Percentiles rank a stretch among this genome's conserved stretches.
phyloP scores from a whole-genome alignment of 1,284 basidiomycete species.

The Cutaneotrichosporon sp. region DNA sequence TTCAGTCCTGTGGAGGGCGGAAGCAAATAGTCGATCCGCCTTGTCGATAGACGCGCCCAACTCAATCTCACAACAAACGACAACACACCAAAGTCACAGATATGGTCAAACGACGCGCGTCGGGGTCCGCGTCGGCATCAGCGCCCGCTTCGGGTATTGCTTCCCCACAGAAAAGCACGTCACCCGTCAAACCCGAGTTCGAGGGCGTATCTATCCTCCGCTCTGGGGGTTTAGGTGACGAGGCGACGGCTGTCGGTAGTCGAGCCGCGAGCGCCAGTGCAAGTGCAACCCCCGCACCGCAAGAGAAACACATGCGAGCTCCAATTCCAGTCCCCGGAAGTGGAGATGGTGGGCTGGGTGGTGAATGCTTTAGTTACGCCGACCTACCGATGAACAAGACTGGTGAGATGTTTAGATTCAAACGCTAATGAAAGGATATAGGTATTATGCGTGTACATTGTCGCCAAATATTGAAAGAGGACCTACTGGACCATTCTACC shows the following conservation, averaged over 20 bases:
- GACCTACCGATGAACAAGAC: conserved; percentile 51
- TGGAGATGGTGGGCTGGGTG: conserved; percentile 44
- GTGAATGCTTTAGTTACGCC: conserved; percentile 50
- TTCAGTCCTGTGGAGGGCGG: neutral
- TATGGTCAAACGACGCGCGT: conserved; percentile 4
- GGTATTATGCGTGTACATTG: conserved; percentile 55
- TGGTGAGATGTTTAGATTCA: conserved; percentile 25
- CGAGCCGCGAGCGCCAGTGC: conserved; percentile 16
- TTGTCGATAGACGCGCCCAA: neutral
- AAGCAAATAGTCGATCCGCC: neutral
- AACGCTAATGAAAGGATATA: conserved; percentile 38
- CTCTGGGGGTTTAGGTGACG: conserved; percentile 4
- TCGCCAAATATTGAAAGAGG: conserved; percentile 44
- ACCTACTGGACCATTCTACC: conserved; percentile 45
- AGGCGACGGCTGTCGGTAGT: neutral
- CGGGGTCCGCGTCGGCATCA: conserved; percentile 10
- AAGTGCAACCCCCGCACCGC: conserved; percentile 28
- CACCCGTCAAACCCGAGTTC: conserved; percentile 1
- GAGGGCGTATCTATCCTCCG: neutral
- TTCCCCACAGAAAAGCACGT: neutral
- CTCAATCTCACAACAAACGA: neutral
- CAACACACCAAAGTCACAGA: neutral
- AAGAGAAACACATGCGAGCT: conserved; percentile 24
- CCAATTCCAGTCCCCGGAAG: conserved; percentile 35
- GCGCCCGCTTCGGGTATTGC: conserved; percentile 2